Evolutionary conservation across 768 basidiomycete genomes (phyloP).

Genomic region (Leccinum uliginosum): DNA sequence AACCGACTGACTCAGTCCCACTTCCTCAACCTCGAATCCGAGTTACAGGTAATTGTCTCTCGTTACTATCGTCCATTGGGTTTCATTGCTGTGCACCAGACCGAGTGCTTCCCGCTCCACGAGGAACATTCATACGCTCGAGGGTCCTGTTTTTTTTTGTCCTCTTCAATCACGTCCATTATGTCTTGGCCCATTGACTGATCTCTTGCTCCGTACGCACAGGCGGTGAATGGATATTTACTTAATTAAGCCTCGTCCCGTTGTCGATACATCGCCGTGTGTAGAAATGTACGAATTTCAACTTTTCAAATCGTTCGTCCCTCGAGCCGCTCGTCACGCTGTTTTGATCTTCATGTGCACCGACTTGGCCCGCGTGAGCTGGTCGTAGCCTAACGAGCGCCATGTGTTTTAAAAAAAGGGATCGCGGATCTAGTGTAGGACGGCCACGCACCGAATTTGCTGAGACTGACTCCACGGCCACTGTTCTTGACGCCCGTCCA

Average conservation of each 20-base stretch:
- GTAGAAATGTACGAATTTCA: neutral
- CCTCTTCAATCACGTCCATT: neutral
- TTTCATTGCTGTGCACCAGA: slow-evolving; percentile 34
- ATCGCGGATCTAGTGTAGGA: neutral
- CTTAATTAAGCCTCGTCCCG: too few relatives aligned
- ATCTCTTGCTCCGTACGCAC: neutral
- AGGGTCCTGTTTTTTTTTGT: slow-evolving; percentile 29
- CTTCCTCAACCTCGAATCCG: too few relatives aligned
- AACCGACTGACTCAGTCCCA: too few relatives aligned
- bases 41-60: too few relatives aligned
- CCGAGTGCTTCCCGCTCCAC: slow-evolving; percentile 29
- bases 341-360: slow-evolving; percentile 82
- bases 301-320: neutral
- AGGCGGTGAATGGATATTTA: neutral
- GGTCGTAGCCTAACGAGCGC: slow-evolving; percentile 71
- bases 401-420: neutral
- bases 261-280: neutral
- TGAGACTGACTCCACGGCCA: slow-evolving; percentile 87
- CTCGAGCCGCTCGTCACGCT: slow-evolving; percentile 1
- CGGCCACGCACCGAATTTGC: slow-evolving; percentile 67
- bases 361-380: slow-evolving; percentile 75
- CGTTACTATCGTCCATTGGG: too few relatives aligned
- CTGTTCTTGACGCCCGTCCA: slow-evolving; percentile 97
- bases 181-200: neutral
- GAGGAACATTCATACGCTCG: slow-evolving; percentile 33